Base-by-base conservation (phyloP, 192 early-diverging fungal species). In the Linnemannia schmuckeri region DNA sequence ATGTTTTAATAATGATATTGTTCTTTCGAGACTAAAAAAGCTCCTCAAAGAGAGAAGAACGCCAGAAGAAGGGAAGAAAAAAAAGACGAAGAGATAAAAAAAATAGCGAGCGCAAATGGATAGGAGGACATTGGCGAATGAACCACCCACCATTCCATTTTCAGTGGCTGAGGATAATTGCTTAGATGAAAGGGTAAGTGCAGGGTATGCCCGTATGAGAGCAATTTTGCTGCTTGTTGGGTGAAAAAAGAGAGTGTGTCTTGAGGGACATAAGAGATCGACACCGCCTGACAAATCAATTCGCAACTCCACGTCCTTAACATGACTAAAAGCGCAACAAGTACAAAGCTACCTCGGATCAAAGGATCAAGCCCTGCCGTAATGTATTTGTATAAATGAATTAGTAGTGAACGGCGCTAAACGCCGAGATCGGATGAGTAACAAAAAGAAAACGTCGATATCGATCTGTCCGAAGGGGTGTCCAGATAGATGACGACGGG, bases 1-100 rank as follows among this genome's bases (percentile, higher is more conserved):
- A 77, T 79, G 15, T 30, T 79, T 22, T 66, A 69, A 7, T 79
- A 79, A 79, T 79, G 74, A 33, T 85, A 3, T 68, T 79, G 27
- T 71, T 85, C 74, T 13, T 46, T 46, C 1, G 12, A 46, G 72
- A 24, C 6, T 17, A 52, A 52, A 57, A 22, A 22, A 24, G 52
- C 38, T 6, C 22, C 1, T 15, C 33, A 38, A 30, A 55, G 37
- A 38, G 33, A 37, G 44, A 46, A 13, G 54, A 22, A 37, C 33
- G 24, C 20, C 18, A 57, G 44, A 76, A 33, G 24, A 76, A n/a
- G 61, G 7, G 1, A 27, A 66, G 20, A 37, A 61, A 57, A 37
- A 75, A 38, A 40, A 20, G 55, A 38, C 27, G 8, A 79, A 38
- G 12, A 22, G 17, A 70, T 3, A 15, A 46, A 37, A 37, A 37